phyloP scores from a whole-genome alignment of 176 grass and related monocot genomes.

The Avena eriantha region DNA sequence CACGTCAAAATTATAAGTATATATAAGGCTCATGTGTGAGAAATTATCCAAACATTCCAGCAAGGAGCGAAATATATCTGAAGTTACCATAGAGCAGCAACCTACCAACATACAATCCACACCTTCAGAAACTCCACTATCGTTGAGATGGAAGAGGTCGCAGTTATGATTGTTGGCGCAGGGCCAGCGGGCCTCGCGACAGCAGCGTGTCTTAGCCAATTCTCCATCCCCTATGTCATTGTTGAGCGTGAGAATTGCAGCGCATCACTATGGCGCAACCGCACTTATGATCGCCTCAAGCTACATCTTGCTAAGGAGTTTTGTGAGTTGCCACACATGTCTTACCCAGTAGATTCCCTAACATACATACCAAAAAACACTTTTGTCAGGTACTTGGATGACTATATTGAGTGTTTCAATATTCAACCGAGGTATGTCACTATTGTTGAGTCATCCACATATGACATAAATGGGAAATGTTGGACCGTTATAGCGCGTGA shows the following conservation, averaged over 20 bases:
- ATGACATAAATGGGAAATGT: neutral
- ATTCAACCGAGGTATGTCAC: neutral
- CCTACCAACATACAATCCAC: neutral
- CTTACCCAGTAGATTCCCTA: neutral
- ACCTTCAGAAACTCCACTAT: neutral
- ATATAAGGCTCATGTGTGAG: neutral
- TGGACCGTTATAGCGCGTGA: neutral
- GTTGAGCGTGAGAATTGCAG: neutral
- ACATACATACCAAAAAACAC: neutral
- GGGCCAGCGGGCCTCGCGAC: neutral
- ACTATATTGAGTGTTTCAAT: neutral
- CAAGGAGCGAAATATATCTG: neutral
- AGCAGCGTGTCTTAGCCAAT: neutral
- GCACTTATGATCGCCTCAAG: neutral
- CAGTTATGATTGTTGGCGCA: neutral
- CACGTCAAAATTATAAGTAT: neutral
- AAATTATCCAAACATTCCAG: neutral
- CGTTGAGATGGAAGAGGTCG: neutral
- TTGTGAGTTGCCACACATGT: conserved; percentile 1
- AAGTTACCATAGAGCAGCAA: neutral
- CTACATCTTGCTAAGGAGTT: neutral
- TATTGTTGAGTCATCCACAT: neutral
- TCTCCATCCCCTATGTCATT: neutral
- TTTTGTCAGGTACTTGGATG: neutral
- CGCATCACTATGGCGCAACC: neutral